These are phyloP conservation scores for Trametes gibbosa DNA, from an alignment of 768 basidiomycete genomes.

Conservation along the genomic window DNA sequence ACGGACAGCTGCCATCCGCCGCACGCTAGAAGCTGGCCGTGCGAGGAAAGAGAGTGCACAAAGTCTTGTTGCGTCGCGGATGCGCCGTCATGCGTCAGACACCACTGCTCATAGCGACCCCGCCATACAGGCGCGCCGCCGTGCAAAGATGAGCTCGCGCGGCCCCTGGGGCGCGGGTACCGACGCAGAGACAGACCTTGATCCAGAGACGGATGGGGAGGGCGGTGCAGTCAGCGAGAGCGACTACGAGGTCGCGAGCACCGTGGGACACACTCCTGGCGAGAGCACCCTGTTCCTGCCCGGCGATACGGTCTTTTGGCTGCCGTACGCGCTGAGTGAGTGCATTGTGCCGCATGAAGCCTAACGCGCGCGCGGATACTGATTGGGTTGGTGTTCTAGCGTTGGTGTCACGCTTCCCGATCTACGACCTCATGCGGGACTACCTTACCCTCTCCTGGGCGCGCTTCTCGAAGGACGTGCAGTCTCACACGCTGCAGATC, in stretches of 20 bases:
- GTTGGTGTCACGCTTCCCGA: slow-evolving; percentile 87
- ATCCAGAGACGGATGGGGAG: slow-evolving; percentile 64
- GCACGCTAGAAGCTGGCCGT: slow-evolving; percentile 75
- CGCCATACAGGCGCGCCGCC: slow-evolving; percentile 53
- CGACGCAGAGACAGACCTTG: slow-evolving; percentile 70
- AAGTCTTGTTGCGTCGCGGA: slow-evolving; percentile 62
- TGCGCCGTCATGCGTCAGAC: slow-evolving; percentile 54
- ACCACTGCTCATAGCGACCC: slow-evolving; percentile 49
- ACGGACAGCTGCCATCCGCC: slow-evolving; percentile 78
- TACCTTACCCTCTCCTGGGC: slow-evolving; percentile 96
- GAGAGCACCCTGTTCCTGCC: slow-evolving; percentile 88
- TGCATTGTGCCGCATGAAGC: slow-evolving; percentile 19
- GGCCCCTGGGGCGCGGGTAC: slow-evolving; percentile 65
- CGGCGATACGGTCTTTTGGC: slow-evolving; percentile 91
- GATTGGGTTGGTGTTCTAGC: slow-evolving; percentile 39
- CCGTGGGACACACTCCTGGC: slow-evolving; percentile 76
- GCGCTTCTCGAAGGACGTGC: slow-evolving; percentile 90
- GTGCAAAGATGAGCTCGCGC: slow-evolving; percentile 54
- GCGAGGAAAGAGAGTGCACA: slow-evolving; percentile 79
- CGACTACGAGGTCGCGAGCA: slow-evolving; percentile 81
- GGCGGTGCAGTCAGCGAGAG: slow-evolving; percentile 81
- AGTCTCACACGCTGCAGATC: slow-evolving; percentile 87
- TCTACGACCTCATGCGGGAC: slow-evolving; percentile 94
- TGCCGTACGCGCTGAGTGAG: slow-evolving; percentile 89
- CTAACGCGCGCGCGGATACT: not conserved